A percentile compares a stretch with the other conserved stretches of the same genome.
Evolutionary conservation across 2,329 filamentous ascomycete species (phyloP).

Genomic region (Acephala macrosclerotiorum): DNA sequence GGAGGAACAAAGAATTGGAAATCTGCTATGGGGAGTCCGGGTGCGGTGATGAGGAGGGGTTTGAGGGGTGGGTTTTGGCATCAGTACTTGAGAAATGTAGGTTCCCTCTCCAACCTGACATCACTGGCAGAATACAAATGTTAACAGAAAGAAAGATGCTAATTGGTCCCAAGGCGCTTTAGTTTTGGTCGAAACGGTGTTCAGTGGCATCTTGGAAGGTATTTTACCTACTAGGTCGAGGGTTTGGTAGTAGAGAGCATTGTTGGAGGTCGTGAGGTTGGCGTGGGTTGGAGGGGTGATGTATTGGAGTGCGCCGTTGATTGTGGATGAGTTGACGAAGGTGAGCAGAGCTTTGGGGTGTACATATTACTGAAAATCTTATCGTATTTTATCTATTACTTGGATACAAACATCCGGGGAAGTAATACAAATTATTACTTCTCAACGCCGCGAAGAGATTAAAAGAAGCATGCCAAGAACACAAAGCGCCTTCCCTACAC

Average conservation of each 20-base stretch:
- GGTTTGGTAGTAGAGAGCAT: not conserved
- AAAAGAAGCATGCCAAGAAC: not conserved
- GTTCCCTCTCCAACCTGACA: no score
- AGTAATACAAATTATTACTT: not conserved
- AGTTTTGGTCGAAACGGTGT: not conserved
- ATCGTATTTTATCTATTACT: no score
- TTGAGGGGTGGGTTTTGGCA: slow-evolving; percentile 26
- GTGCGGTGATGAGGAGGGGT: slow-evolving; percentile 18
- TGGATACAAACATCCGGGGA: no score
- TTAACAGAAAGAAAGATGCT: slow-evolving; percentile 17
- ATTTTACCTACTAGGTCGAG: not conserved
- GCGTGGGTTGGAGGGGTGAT: not conserved
- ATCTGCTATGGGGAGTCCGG: slow-evolving; percentile 20
- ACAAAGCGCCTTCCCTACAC: not conserved
- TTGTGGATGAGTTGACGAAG: not conserved
- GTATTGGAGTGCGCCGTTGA: slow-evolving; percentile 1
- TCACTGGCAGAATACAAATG: no score
- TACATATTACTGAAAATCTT: no score
- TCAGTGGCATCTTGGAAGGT: not conserved
- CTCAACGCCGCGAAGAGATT: not conserved
- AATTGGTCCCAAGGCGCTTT: slow-evolving; percentile 13
- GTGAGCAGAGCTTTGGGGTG: not conserved
- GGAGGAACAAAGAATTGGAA: slow-evolving; percentile 21
- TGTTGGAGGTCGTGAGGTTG: not conserved
- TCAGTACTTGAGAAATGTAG: slow-evolving; percentile 25